phyloP scores from a whole-genome alignment of 345 rosid genomes.

The Eucalyptus cladocalyx region DNA sequence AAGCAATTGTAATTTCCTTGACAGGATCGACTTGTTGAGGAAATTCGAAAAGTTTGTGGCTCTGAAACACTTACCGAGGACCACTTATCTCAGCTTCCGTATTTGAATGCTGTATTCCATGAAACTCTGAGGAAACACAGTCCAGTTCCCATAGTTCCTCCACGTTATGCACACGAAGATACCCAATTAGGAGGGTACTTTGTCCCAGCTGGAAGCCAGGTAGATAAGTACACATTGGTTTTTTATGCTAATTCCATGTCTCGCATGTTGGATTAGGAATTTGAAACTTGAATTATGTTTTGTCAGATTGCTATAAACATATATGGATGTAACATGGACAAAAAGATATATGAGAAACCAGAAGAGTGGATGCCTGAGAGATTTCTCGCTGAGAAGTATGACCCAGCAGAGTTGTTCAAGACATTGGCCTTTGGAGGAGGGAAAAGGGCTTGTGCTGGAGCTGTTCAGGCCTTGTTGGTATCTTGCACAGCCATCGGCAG shows the following conservation, averaged over 20 bases:
- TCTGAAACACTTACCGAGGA: constrained; percentile 55
- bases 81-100: constrained; percentile 37
- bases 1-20: background rate
- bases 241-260: background rate
- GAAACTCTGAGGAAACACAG: constrained; percentile 78
- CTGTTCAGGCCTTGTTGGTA: constrained; percentile 55
- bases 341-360: constrained; percentile 56
- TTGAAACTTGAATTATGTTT: background rate
- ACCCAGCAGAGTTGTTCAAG: constrained; percentile 47
- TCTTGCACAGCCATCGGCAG: constrained; percentile 53
- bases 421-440: constrained; percentile 95
- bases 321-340: constrained; percentile 88
- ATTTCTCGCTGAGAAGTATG: constrained; percentile 42
- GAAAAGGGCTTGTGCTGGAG: constrained; percentile 69
- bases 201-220: constrained; percentile 73
- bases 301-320: constrained; percentile 78
- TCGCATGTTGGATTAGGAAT: background rate
- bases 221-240: background rate
- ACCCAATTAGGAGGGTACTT: constrained; percentile 63
- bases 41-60: constrained; percentile 39
- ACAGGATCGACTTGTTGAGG: constrained; percentile 39
- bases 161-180: constrained; percentile 69
- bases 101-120: constrained; percentile 58
- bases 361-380: constrained; percentile 76
- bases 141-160: constrained; percentile 69